These are phyloP conservation scores for Huntiella omanensis DNA, from an alignment of 2,329 filamentous ascomycete species.

Conservation along the genomic window DNA sequence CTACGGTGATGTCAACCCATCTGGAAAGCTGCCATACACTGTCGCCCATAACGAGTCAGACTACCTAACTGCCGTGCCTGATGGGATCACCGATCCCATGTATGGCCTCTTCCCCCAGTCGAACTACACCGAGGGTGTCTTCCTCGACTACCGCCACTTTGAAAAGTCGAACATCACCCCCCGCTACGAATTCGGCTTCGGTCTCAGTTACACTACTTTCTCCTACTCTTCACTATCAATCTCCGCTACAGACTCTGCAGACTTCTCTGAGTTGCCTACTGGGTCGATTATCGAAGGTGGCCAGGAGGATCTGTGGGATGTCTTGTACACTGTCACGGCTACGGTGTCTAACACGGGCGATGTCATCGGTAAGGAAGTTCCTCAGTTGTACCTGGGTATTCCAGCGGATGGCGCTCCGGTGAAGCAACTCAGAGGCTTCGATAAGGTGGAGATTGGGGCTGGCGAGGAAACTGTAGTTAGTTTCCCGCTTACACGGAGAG, in stretches of 20 bases:
- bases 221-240: conserved; percentile 25
- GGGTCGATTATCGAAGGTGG: conserved; percentile 25
- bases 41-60: conserved; percentile 36
- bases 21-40: conserved; percentile 42
- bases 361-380: conserved; percentile 26
- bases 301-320: conserved; percentile 28
- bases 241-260: conserved; percentile 14
- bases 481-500: conserved; percentile 40
- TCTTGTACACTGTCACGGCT: conserved; percentile 21
- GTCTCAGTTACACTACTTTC: conserved; percentile 37
- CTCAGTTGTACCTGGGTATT: conserved; percentile 29
- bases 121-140: conserved; percentile 31
- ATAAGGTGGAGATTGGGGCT: conserved; percentile 34
- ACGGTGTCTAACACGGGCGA: conserved; percentile 25
- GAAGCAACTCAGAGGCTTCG: conserved; percentile 46
- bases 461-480: conserved; percentile 25
- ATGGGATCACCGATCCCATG: conserved; percentile 24
- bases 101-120: conserved; percentile 33
- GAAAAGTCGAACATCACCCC: conserved; percentile 28
- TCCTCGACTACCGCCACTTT: conserved; percentile 36
- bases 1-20: conserved; percentile 37
- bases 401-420: conserved; percentile 25
- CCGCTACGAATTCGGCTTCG: conserved; percentile 37
- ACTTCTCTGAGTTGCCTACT: conserved; percentile 20
- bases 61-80: conserved; percentile 38